Evolutionary conservation across 2,329 filamentous ascomycete genomes (phyloP), one percentile per base, ranked within the genome.

Genomic region (Fonsecaea erecta): DNA sequence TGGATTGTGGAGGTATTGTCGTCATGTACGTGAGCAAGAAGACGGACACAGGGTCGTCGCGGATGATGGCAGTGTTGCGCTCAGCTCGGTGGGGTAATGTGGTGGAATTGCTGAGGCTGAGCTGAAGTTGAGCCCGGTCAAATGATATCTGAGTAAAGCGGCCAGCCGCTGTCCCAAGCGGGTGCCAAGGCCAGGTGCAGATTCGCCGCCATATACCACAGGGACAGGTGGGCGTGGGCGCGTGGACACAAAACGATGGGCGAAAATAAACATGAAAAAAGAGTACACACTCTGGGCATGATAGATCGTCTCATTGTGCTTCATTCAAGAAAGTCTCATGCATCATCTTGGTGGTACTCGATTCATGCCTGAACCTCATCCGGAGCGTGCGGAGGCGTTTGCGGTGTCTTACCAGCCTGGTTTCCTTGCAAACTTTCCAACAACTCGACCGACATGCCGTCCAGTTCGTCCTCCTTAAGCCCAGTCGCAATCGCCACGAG

Each of bases 401-500:
- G 62, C 14, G 64, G 56, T 2, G n/a, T 24, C 35, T 52, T 53
- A 2, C 57, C 64, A 52, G 57, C 28, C 51, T 62, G 64, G 37
- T 57, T 65, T 11, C 66, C 68, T 64, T 81, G 79, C 48, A 82
- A 71, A 16, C 77, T 79, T 64, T 80, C 78, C 6, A 79, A 76
- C 62, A 82, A 68, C 66, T 82, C 80, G 32, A 75, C 77, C 7
- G 79, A 77, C 79, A 82, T 81, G 2, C 75, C 78, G 63, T 82
- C 80, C 9, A 82, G 72, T 21, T 81, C 79, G 57, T 81, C 79
- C 68, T 82, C 80, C 64, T 78, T 79, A 21, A 82, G 71, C 0
- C 79, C 79, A 0, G 80, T 82, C 12, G 80, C 80, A 53, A 82
- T 75, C 55, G 79, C 75, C 16, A 82, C 80, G 4, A 82, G 74